These are phyloP conservation scores for Monilinia fructicola DNA, from an alignment of 2,329 filamentous ascomycete species.

Conservation along the genomic window DNA sequence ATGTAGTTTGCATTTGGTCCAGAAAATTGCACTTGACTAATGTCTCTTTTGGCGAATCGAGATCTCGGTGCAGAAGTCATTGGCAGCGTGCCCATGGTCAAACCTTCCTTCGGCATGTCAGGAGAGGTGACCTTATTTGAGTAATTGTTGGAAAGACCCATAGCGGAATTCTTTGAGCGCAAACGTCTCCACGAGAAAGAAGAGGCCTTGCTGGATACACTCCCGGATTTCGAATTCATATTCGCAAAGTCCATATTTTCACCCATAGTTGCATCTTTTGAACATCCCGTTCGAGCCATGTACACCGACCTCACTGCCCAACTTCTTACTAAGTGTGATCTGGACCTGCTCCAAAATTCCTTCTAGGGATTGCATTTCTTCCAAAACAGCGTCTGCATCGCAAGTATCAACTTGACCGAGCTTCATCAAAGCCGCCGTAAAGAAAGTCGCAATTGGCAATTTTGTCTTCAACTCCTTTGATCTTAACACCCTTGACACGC, in stretches of 20 bases:
- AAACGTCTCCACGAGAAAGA: conserved; percentile 89
- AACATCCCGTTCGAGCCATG: conserved; percentile 72
- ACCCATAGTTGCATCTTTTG: conserved; percentile 59
- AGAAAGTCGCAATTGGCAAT: conserved; percentile 86
- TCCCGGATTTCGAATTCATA: conserved; percentile 50
- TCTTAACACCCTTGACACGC: conserved; percentile 89
- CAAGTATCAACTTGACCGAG: conserved; percentile 80
- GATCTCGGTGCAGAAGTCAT: conserved; percentile 67
- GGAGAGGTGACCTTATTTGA: conserved; percentile 47
- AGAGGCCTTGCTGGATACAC: conserved; percentile 71
- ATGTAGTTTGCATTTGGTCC: conserved; percentile 91
- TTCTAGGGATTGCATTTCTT: conserved; percentile 92
- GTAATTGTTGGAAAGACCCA: conserved; percentile 55
- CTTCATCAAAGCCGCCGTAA: conserved; percentile 80
- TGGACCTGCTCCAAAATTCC: conserved; percentile 84
- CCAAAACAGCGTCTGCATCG: conserved; percentile 87
- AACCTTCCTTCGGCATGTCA: conserved; percentile 56
- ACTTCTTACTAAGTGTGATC: conserved; percentile 70
- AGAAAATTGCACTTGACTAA: conserved; percentile 66
- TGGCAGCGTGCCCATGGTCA: conserved; percentile 71
- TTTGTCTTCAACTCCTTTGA: conserved; percentile 91
- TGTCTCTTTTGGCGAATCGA: conserved; percentile 69
- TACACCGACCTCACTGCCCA: conserved; percentile 90
- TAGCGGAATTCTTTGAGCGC: conserved; percentile 81
- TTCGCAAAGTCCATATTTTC: conserved; percentile 48